Evolutionary conservation across 306 rosid genomes (phyloP), one percentile per base, ranked within the genome.

Genomic region (Gillenia trifoliata): DNA sequence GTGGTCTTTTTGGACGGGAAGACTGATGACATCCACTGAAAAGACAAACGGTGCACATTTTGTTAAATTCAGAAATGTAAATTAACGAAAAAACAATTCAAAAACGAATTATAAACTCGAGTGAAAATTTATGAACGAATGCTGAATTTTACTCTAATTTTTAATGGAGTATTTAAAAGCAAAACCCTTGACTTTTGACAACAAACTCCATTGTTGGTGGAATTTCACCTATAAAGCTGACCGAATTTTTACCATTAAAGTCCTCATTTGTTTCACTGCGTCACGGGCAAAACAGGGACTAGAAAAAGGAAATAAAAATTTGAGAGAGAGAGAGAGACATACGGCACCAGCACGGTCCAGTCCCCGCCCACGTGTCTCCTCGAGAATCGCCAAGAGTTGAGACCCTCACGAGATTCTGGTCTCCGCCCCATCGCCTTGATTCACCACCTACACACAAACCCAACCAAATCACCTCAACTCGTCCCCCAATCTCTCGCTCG

Each of bases 361-460:
- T 30, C 4, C 5, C 22, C 30, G 55, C 67, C 66, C 86, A 78
- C 86, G 84, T 79, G 88, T 73, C 81, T 50, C 72, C 55, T 77
- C 69, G 65, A 50, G 78, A 75, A 75, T 77, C 72, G 47, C 40
- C 77, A 31, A 25, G 59, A 45, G 66, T 63, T 76, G 75, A 77
- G 79, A 76, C 66, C 75, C 71, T 75, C 83, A 69, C 85, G 88
- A 79, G 89, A 77, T 84, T 77, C 89, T 78, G 81, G 82, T 85
- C 72, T 29, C 66, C 79, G 56, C 68, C 80, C 34, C 65, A 25
- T 19, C 43, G 16, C 60, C 73, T 59, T 36, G 63, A 78, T 68
- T 45, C 82, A 61, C 69, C 62, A 40, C 52, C 26, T 31, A 6
- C 7, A 66, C 20, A 3, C 31, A 43, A 40, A 15, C 69, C 45